Evolutionary conservation across 441 rosid species (phyloP), one percentile per base, ranked within the genome.

Genomic region (Bocquillonia castaneifolia): DNA sequence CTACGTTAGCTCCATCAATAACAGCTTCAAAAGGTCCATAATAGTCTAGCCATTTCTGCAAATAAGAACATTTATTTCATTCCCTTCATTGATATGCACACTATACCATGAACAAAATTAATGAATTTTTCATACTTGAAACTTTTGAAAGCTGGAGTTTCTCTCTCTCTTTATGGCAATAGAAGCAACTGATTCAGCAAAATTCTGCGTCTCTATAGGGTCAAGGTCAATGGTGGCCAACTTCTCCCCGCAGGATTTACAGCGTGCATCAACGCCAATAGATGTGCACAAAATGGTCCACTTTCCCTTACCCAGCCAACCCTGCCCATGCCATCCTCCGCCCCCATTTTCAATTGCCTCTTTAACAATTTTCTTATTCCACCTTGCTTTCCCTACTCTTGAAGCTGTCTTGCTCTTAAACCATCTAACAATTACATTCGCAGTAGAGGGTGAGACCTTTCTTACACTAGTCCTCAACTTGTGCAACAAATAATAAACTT

Each of bases 11-110:
- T 48, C 81, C 93, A 64, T 88, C 90, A 10, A 83, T 67, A 65
- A 88, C 89, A 18, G 89, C 93, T 79, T 85, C 88, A 69, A 81
- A 86, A 39, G 90, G 90, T 67, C 93, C 93, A 69, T 80, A 78
- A 66, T 83, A 82, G 64, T 88, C 85, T 2, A 86, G 89, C 88
- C 93, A 88, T 83, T 81, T 84, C 93, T 88, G 86, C 75, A 72
- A 64, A 69, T 39, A 54, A 61, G 59, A 40, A 39, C 10, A 67
- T 26, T 42, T 20, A 26, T 59, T 39, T 50, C 20, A 59, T n/a
- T 50, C 52, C 45, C 48, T 34, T 72, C 64, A 57, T 66, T 57
- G 5, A 32, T 63, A 61, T 25, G n/a, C 31, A 72, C 10, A 40
- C 10, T 64, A 70, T 26, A 63, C 52, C 48, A 47, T 29, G 42